These are phyloP conservation scores for Gentiana dahurica DNA, from an alignment of 257 asterid genomes.

Conservation along the genomic window DNA sequence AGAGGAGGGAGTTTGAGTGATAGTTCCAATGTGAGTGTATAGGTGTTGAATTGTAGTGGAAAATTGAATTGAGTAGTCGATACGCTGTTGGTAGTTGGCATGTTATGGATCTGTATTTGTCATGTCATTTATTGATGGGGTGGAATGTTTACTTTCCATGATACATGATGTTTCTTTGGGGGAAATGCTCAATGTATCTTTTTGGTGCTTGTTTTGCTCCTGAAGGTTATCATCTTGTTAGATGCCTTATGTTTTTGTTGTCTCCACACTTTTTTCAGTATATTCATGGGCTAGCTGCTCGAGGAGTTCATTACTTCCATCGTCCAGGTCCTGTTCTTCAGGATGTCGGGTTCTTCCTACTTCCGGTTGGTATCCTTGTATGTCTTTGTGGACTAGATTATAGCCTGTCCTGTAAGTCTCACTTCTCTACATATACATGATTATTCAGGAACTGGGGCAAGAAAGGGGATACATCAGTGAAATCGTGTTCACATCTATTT, in stretches of 20 bases:
- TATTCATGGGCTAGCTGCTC: constrained; percentile 87
- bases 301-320: constrained; percentile 88
- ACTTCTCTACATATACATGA: constrained; percentile 19
- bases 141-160: too few relatives aligned
- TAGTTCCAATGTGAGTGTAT: too few relatives aligned
- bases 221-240: too few relatives aligned
- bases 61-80: too few relatives aligned
- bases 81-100: too few relatives aligned
- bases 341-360: constrained; percentile 74
- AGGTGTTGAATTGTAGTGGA: too few relatives aligned
- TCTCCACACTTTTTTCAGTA: constrained; percentile 34
- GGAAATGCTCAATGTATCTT: too few relatives aligned
- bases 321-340: constrained; percentile 89
- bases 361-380: constrained; percentile 49
- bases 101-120: too few relatives aligned
- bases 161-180: too few relatives aligned
- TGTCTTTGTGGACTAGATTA: not conserved
- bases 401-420: constrained; percentile 6
- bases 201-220: not conserved
- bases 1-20: too few relatives aligned
- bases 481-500: constrained; percentile 66
- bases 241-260: too few relatives aligned
- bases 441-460: constrained; percentile 73
- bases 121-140: too few relatives aligned
- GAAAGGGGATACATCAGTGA: constrained; percentile 87